Evolutionary conservation across 129 eudicot genomes (phyloP).

Genomic region (Tagetes patula): DNA sequence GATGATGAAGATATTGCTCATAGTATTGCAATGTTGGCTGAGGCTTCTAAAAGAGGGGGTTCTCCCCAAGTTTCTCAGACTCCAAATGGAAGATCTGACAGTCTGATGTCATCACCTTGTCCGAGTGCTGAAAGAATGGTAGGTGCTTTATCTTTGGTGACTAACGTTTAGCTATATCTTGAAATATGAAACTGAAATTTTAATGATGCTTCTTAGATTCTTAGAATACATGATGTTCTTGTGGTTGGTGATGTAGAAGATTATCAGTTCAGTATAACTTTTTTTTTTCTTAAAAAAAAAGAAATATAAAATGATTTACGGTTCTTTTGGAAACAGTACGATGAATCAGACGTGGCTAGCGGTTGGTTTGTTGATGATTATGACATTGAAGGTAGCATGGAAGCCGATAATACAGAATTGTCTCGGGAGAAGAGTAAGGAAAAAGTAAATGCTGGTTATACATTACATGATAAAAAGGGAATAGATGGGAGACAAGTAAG

Average conservation of each 20-base stretch:
- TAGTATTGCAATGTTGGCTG: constrained; percentile 80
- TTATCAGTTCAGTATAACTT: not conserved
- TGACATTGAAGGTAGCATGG: constrained; percentile 75
- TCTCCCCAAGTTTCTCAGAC: constrained; percentile 75
- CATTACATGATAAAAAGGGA: constrained; percentile 43
- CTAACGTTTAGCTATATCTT: constrained; percentile 15
- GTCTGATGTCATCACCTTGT: constrained; percentile 53
- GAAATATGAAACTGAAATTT: constrained; percentile 1
- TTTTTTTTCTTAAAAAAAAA: not conserved
- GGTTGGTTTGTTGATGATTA: constrained; percentile 55
- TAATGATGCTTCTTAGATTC: not conserved
- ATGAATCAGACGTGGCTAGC: constrained; percentile 39
- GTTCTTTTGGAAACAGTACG: constrained; percentile 38
- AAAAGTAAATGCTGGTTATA: constrained; percentile 39
- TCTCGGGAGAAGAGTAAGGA: constrained; percentile 42
- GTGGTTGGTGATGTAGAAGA: not conserved
- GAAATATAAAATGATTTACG: constrained; percentile 19
- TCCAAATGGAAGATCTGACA: constrained; percentile 55
- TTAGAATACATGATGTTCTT: not conserved
- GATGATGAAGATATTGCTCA: constrained; percentile 84
- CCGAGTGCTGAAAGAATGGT: constrained; percentile 62
- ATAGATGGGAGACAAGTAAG: constrained; percentile 43
- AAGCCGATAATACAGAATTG: constrained; percentile 69
- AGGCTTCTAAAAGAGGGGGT: constrained; percentile 84
- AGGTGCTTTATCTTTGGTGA: constrained; percentile 20